Conservation (phyloP, 2,329 filamentous ascomycete species). For the Fusarium bulbicola region DNA sequence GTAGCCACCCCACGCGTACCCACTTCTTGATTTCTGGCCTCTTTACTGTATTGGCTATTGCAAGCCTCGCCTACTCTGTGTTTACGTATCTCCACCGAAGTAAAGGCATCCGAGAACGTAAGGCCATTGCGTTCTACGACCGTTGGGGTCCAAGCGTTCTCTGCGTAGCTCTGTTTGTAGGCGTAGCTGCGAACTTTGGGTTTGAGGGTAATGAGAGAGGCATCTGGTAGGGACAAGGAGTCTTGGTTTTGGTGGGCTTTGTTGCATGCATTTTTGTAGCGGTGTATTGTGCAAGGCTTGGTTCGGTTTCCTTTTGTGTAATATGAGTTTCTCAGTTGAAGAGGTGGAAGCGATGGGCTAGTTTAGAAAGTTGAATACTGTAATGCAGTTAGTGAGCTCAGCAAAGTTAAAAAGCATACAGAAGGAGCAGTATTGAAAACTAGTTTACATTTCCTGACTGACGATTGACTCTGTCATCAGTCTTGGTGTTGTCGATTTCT, state of each 20-base stretch:
- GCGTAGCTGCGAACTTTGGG: constrained; percentile 82
- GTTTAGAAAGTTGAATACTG: background rate
- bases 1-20: constrained; percentile 62
- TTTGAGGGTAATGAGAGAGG: constrained; percentile 73
- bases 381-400: background rate
- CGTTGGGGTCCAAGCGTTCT: constrained; percentile 83
- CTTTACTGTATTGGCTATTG: constrained; percentile 83
- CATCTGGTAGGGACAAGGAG: constrained; percentile 54
- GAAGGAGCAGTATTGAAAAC: constrained; percentile 8
- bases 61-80: constrained; percentile 84
- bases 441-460: background rate
- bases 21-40: constrained; percentile 76
- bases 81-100: constrained; percentile 89
- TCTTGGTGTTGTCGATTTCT: background rate
- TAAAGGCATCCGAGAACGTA: constrained; percentile 81
- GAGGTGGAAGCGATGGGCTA: background rate
- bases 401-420: background rate
- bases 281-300: constrained; percentile 16
- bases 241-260: constrained; percentile 1
- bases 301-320: background rate
- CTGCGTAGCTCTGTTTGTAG: constrained; percentile 76
- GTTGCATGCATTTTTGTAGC: background rate
- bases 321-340: background rate
- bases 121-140: constrained; percentile 92
- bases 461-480: background rate